Conservation (phyloP, 805 yeast species). For the Metschnikowia kofuensis region DNA sequence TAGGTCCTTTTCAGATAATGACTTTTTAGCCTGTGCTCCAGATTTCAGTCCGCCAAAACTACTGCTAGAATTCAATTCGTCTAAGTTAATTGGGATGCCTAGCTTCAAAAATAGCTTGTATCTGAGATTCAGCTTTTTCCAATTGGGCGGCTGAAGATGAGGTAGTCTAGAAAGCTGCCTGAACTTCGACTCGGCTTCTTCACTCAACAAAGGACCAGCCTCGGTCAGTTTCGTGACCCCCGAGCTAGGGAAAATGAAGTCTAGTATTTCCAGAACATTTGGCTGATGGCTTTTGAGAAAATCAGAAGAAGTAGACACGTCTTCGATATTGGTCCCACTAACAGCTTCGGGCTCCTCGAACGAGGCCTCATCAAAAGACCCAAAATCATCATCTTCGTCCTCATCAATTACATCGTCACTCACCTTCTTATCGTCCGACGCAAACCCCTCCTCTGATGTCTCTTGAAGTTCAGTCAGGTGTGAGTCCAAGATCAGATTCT, state of each 20-base stretch:
- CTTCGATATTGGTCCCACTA: neutral
- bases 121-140: slow-evolving; percentile 67
- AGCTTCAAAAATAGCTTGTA: slow-evolving; percentile 60
- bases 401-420: slow-evolving; percentile 1
- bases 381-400: slow-evolving; percentile 34
- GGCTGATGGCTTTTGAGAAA: neutral
- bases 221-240: neutral
- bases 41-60: neutral
- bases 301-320: too few relatives aligned
- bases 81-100: slow-evolving; percentile 72
- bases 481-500: too few relatives aligned
- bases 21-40: slow-evolving; percentile 17
- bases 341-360: slow-evolving; percentile 19
- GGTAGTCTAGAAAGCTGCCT: slow-evolving; percentile 47
- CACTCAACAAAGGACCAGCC: slow-evolving; percentile 21
- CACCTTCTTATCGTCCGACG: too few relatives aligned
- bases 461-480: too few relatives aligned
- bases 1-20: slow-evolving; percentile 30
- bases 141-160: slow-evolving; percentile 56
- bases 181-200: slow-evolving; percentile 41
- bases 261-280: slow-evolving; percentile 10
- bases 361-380: slow-evolving; percentile 37
- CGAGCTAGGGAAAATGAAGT: slow-evolving; percentile 10
- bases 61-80: slow-evolving; percentile 36
- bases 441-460: too few relatives aligned